Evolutionary conservation across 805 yeast genomes (phyloP).

Genomic region (Wickerhamiella dianesei): DNA sequence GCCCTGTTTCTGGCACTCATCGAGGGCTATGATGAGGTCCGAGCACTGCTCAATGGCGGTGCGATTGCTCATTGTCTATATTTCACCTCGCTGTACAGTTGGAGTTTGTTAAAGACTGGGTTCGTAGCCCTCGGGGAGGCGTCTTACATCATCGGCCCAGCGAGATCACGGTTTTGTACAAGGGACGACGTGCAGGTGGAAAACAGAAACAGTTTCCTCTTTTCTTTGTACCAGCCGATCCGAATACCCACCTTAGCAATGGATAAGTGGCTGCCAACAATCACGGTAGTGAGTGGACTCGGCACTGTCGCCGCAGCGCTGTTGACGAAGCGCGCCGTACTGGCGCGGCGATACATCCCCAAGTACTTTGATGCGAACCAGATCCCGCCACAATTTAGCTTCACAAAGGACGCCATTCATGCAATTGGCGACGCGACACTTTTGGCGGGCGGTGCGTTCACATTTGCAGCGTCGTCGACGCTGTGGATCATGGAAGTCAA

Average conservation of each 20-base stretch:
- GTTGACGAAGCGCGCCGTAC: conserved; percentile 60
- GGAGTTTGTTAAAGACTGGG: no score
- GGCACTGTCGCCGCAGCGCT: conserved; percentile 60
- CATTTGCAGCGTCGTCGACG: conserved; percentile 59
- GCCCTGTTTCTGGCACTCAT: conserved; percentile 56
- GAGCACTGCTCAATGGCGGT: conserved; percentile 41
- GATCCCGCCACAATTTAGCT: conserved; percentile 68
- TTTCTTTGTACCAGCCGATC: no score
- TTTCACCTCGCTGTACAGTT: neutral
- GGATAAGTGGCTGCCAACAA: neutral
- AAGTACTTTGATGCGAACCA: conserved; percentile 72
- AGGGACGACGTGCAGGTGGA: no score
- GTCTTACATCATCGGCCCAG: no score
- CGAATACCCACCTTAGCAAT: neutral
- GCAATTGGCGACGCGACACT: conserved; percentile 75
- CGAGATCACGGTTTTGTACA: no score
- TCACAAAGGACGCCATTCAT: conserved; percentile 68
- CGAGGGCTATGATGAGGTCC: conserved; percentile 72
- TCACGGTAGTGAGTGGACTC: conserved; percentile 34
- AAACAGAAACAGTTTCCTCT: no score
- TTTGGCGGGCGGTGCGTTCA: conserved; percentile 55
- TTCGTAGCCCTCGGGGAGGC: no score
- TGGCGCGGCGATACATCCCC: conserved; percentile 61
- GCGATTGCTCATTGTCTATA: conserved; percentile 18
- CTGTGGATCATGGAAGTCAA: conserved; percentile 67